Evolutionary conservation across 805 yeast genomes (phyloP), one percentile per base, ranked within the genome.

Genomic region (Middelhovenomyces tepae): DNA sequence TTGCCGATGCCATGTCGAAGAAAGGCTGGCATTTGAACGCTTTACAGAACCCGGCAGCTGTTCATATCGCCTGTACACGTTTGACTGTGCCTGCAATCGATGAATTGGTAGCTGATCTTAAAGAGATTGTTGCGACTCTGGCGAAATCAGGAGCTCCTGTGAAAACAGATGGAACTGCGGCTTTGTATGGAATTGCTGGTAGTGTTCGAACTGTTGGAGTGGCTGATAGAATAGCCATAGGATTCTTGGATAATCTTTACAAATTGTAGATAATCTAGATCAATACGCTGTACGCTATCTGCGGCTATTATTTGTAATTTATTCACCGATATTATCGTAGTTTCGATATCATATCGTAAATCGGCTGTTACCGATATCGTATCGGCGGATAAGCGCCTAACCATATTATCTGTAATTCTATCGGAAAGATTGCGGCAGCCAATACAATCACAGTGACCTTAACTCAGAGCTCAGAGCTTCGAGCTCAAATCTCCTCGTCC

Each of bases 101-200:
- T 34, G 74, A 71, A 14, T 65, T 89, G 44, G 54, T 78, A 15
- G 36, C 43, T 0, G 80, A 72, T 42, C 58, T 84, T 25, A 60
- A 64, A 31, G 56, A 44, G 1, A 49, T 65, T 3, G 71, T 76
- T 1, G 48, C 51, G 7, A 70, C 65, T 21, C 51, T 73, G 37
- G 36, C 22, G 11, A 40, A 38, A 11, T 34, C 47, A 3, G 31
- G 45, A 21, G 42, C 51, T 8, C 20, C 20, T 7, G 20, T 20
- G 5, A 20, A 18, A 9, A 7, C 29, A 5, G 64, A 64, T 7
- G 70, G 73, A 14, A 84, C 95, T 1, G 91, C 94, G 10, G 94
- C 91, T 3, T 53, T 89, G 28, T 89, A 89, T 50, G 98, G 98
- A 45, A 93, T 89, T 29, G 97, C 97, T 2, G 96, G 95, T 5